phyloP scores from a whole-genome alignment of 495 filamentous ascomycete species.

The Aspergillus conjunctus region DNA sequence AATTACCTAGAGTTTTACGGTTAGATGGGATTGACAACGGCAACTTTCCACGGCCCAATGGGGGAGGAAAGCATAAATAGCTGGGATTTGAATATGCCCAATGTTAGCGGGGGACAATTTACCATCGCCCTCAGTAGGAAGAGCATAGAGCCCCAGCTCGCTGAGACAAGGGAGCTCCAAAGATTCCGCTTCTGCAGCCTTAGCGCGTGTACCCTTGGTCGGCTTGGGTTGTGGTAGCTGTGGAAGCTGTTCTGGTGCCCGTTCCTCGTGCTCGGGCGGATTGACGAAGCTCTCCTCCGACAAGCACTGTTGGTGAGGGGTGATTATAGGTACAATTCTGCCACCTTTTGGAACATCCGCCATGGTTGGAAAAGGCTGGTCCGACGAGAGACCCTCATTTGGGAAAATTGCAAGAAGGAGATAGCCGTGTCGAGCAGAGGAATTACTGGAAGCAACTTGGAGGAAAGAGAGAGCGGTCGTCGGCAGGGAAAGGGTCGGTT shows the following conservation, averaged over 20 bases:
- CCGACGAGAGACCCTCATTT: slow-evolving; percentile 45
- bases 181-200: slow-evolving; percentile 30
- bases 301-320: slow-evolving; percentile 29
- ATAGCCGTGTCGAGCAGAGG: slow-evolving; percentile 29
- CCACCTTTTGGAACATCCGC: slow-evolving; percentile 44
- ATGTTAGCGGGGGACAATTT: slow-evolving; percentile 22
- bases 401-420: slow-evolving; percentile 21
- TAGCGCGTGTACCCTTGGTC: slow-evolving; percentile 24
- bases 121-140: slow-evolving; percentile 52
- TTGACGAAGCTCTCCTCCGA: slow-evolving; percentile 21
- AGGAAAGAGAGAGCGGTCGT: slow-evolving; percentile 9
- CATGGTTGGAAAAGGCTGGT: slow-evolving; percentile 44
- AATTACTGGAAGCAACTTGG: slow-evolving; percentile 1
- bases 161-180: slow-evolving; percentile 44
- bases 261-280: slow-evolving; percentile 16
- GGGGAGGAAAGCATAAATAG: neutral
- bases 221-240: slow-evolving; percentile 15
- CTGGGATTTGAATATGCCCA: neutral
- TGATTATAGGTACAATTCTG: slow-evolving; percentile 54
- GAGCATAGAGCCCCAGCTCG: slow-evolving; percentile 43
- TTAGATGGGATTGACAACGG: slow-evolving; percentile 28
- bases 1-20: slow-evolving; percentile 57
- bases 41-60: neutral
- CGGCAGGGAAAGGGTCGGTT: slow-evolving; percentile 10
- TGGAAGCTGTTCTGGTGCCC: slow-evolving; percentile 10